phyloP scores from a whole-genome alignment of 2,329 filamentous ascomycete genomes.

The Exophiala viscosa region DNA sequence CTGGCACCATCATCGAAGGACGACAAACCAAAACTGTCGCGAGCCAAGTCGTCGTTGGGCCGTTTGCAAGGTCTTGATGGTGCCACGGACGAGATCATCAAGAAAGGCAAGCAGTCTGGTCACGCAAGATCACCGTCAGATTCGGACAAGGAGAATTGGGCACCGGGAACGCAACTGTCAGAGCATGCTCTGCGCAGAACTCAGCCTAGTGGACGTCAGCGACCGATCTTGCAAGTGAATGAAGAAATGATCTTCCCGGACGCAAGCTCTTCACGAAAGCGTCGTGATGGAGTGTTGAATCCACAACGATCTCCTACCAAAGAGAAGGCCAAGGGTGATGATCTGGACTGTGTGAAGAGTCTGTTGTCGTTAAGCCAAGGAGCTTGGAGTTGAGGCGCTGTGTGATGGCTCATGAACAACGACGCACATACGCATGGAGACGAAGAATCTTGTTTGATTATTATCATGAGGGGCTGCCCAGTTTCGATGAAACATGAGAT shows the following conservation, averaged over 20 bases:
- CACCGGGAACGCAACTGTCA: constrained; percentile 46
- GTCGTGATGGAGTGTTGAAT: not conserved
- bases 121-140: constrained; percentile 54
- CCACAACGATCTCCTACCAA: constrained; percentile 31
- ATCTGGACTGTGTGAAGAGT: constrained; percentile 87
- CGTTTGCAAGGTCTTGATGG: constrained; percentile 52
- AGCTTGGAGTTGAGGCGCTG: constrained; percentile 62
- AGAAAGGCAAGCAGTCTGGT: constrained; percentile 32
- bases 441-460: constrained; percentile 1
- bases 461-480: not conserved
- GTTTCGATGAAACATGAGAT: not conserved
- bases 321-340: constrained; percentile 62
- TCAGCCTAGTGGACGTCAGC: constrained; percentile 35
- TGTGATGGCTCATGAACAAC: not conserved
- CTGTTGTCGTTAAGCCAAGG: constrained; percentile 84
- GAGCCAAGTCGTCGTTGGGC: constrained; percentile 60
- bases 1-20: constrained; percentile 41
- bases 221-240: constrained; percentile 49
- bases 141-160: constrained; percentile 94
- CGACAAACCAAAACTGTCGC: constrained; percentile 59
- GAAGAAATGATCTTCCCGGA: constrained; percentile 26
- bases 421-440: not conserved
- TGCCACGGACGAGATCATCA: constrained; percentile 25
- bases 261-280: constrained; percentile 8
- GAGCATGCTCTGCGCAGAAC: constrained; percentile 53